Base-by-base conservation (phyloP, 768 basidiomycete species). In the Leucocoprinus birnbaumii region DNA sequence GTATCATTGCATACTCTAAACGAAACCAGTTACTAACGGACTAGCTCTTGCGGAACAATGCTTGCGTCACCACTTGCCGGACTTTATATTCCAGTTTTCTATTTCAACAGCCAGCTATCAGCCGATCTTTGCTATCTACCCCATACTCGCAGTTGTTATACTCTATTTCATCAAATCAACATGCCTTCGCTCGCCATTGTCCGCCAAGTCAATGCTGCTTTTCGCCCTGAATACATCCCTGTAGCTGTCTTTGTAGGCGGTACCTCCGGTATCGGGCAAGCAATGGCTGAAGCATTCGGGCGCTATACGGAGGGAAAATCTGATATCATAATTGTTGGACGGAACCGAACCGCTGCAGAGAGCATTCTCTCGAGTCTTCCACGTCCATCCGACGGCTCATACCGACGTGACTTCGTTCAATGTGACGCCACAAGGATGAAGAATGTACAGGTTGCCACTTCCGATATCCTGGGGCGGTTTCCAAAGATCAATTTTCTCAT, bases 401-500 rank as follows among this genome's bases (percentile, higher is more conserved):
- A 49, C 59, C 47, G 48, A 56, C 69, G 74, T 57, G 74, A 77
- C 56, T 81, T 81, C 62, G 68, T 79, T 25, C 62, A 71, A 53
- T 77, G 76, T 65, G 79, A 81, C 56, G 71, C 68, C 18, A 68
- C 71, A 22, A 66, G 73, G 34, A 77, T 80, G 74, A 68, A 66
- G 65, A 76, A 79, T 56, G 67, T 80, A 13, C 66, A 72, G 37
- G 57, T 60, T 8, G 62, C 67, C 21, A 65, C 72, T 19, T 53
- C 62, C 25, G 66, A 69, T n/a, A 70, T 76, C 34, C 64, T 65
- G 13, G 38, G 61, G 8, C 67, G 68, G 9, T 45, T 78, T 18
- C 68, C 71, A 2, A 80, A 77, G 61, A 61, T 84, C 61, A 82
- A 84, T 66, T 80, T 73, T 64, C 70, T 82, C 41, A 69, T 79